Percentiles rank a stretch among this genome's conserved stretches.
Conservation (phyloP, 2,329 filamentous ascomycete genomes). For the Pseudodiploospora longispora region DNA sequence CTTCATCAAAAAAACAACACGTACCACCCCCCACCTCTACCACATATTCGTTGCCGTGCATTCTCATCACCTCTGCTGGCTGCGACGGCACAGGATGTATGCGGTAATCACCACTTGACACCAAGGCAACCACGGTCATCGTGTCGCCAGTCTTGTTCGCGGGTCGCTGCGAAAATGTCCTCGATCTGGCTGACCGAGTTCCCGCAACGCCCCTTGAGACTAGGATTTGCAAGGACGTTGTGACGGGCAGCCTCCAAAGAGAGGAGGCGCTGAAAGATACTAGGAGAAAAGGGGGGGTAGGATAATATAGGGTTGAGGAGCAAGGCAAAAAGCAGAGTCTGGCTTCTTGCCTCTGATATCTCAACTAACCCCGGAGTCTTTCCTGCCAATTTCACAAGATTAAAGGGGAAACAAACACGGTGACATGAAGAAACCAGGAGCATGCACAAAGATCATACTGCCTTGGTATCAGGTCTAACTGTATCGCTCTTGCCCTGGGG, state of each 20-base stretch:
- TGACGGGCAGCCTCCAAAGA: slow-evolving; percentile 9
- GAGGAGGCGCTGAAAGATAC: slow-evolving; percentile 1
- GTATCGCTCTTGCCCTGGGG: no score
- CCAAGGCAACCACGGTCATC: slow-evolving; percentile 12
- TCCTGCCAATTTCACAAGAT: no score
- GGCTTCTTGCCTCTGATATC: no score
- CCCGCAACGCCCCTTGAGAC: slow-evolving; percentile 18
- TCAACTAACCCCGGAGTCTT: no score
- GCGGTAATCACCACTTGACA: slow-evolving; percentile 10
- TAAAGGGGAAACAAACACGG: no score
- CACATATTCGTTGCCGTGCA: slow-evolving; percentile 3
- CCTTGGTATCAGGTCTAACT: no score
- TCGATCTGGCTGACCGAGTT: slow-evolving; percentile 10
- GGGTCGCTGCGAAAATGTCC: slow-evolving; percentile 6
- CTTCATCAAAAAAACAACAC: background rate
- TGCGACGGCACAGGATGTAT: slow-evolving; percentile 10
- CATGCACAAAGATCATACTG: no score
- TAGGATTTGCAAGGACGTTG: slow-evolving; percentile 21
- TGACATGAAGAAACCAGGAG: no score
- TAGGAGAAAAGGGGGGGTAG: background rate
- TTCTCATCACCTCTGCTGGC: slow-evolving; percentile 8
- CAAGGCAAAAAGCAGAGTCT: no score
- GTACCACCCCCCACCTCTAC: background rate
- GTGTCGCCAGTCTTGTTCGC: slow-evolving; percentile 1
- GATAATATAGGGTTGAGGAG: no score